Conservation (phyloP, 1,284 basidiomycete genomes). For the Moesziomyces sp. region DNA sequence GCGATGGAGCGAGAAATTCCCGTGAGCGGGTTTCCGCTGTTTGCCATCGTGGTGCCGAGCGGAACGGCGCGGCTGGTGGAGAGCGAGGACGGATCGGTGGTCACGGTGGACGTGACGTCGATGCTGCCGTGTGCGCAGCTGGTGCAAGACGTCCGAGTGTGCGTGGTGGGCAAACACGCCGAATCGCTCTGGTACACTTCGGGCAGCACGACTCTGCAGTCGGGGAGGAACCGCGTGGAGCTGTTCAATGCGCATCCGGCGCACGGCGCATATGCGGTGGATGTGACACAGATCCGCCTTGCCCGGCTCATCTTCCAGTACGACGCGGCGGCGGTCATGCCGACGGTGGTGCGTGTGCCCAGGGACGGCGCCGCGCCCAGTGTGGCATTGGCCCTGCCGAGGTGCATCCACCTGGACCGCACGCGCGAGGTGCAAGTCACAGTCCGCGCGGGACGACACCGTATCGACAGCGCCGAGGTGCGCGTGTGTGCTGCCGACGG, state of each 20-base stretch:
- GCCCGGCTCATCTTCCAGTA: constrained; percentile 59
- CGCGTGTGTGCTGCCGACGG: constrained; percentile 20
- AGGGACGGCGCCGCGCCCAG: constrained; percentile 54
- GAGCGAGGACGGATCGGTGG: constrained; percentile 50
- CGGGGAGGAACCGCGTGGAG: constrained; percentile 39
- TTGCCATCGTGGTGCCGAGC: constrained; percentile 27
- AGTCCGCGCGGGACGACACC: constrained; percentile 48
- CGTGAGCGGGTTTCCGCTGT: constrained; percentile 40
- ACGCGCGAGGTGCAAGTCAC: constrained; percentile 42
- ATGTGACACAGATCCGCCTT: constrained; percentile 60
- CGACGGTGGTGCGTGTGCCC: constrained; percentile 46
- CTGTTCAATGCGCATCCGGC: constrained; percentile 52
- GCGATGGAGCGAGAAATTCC: constrained; percentile 51
- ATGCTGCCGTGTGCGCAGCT: constrained; percentile 25
- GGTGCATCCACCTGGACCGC: constrained; percentile 50
- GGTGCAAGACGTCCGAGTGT: constrained; percentile 60
- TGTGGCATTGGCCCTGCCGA: constrained; percentile 29
- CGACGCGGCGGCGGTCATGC: constrained; percentile 16
- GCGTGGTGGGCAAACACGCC: constrained; percentile 41
- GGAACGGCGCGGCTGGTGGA: constrained; percentile 13
- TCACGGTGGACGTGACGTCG: constrained; percentile 46
- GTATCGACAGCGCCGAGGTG: constrained; percentile 37
- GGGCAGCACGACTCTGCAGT: constrained; percentile 26
- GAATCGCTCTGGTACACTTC: constrained; percentile 58
- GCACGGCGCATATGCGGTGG: constrained; percentile 55